Evolutionary conservation across 1,284 basidiomycete genomes (phyloP).

Genomic region (Papiliotrema flavescens): DNA sequence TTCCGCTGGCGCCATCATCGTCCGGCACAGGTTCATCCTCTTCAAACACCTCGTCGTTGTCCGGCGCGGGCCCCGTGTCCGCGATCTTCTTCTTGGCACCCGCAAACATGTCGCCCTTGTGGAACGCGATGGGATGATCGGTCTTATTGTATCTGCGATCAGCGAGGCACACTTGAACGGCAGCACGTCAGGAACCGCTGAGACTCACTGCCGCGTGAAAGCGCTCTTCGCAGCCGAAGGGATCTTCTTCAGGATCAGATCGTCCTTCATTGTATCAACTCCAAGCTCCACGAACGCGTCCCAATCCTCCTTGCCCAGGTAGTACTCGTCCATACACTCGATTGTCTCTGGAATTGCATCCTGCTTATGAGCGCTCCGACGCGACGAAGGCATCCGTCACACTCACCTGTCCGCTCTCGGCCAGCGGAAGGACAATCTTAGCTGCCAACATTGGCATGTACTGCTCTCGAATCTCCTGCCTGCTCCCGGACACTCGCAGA

Average conservation of each 20-base stretch:
- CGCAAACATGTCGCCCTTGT: constrained; percentile 75
- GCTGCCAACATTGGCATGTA: constrained; percentile 84
- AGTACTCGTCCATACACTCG: constrained; percentile 88
- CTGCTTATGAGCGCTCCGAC: constrained; percentile 46
- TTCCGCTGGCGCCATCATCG: constrained; percentile 50
- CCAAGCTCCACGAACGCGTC: constrained; percentile 92
- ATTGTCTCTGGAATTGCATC: constrained; percentile 78
- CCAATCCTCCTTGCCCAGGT: constrained; percentile 89
- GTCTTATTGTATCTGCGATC: constrained; percentile 68
- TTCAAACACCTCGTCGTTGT: constrained; percentile 82
- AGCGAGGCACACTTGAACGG: neutral
- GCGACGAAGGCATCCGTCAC: neutral
- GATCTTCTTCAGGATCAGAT: constrained; percentile 75
- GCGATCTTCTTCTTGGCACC: constrained; percentile 66
- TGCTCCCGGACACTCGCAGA: constrained; percentile 82
- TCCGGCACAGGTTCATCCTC: constrained; percentile 42
- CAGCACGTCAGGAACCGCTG: neutral
- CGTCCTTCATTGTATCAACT: constrained; percentile 72
- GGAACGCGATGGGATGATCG: constrained; percentile 88
- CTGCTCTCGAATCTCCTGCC: constrained; percentile 80
- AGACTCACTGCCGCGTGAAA: constrained; percentile 75
- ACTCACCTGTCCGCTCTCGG: constrained; percentile 52
- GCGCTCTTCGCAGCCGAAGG: constrained; percentile 73
- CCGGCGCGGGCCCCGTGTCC: constrained; percentile 64
- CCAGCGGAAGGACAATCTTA: constrained; percentile 73